A percentile compares a stretch with the other conserved stretches of the same genome.
These are phyloP conservation scores for Moesziomyces globuligerus DNA, from an alignment of 1,284 basidiomycete species.

Conservation along the genomic window DNA sequence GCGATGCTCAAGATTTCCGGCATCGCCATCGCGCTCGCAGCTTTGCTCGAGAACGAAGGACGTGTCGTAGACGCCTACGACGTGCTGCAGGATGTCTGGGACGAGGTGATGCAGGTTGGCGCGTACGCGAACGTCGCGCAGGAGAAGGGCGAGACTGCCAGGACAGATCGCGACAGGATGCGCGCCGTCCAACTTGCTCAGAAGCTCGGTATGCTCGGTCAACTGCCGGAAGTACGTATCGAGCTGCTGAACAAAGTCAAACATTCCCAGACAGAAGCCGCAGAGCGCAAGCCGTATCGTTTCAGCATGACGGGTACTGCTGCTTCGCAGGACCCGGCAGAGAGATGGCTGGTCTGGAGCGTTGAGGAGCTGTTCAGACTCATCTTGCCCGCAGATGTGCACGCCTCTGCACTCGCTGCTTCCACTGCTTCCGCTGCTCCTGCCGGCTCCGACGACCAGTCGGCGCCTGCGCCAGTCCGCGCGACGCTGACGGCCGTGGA, in stretches of 20 bases:
- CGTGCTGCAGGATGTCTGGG: slow-evolving; percentile 58
- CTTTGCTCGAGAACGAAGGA: slow-evolving; percentile 60
- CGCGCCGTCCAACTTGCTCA: slow-evolving; percentile 60
- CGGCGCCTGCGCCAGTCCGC: background rate
- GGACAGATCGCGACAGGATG: slow-evolving; percentile 52
- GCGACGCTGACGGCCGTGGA: slow-evolving; percentile 7
- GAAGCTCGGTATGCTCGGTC: slow-evolving; percentile 58
- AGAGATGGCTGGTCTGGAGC: slow-evolving; percentile 66
- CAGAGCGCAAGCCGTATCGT: slow-evolving; percentile 18
- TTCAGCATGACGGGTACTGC: slow-evolving; percentile 36
- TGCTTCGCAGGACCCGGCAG: slow-evolving; percentile 47
- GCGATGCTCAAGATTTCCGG: slow-evolving; percentile 64
- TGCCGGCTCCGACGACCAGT: background rate
- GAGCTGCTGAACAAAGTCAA: slow-evolving; percentile 18
- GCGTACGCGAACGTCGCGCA: slow-evolving; percentile 9
- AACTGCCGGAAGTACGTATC: slow-evolving; percentile 39
- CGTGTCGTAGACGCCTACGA: slow-evolving; percentile 38
- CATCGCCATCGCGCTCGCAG: slow-evolving; percentile 64
- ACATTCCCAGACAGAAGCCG: background rate
- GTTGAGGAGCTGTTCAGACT: slow-evolving; percentile 64
- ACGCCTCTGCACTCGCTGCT: slow-evolving; percentile 32
- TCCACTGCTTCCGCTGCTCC: slow-evolving; percentile 8
- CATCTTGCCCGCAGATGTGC: slow-evolving; percentile 29
- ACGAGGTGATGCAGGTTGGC: slow-evolving; percentile 45
- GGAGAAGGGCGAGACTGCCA: slow-evolving; percentile 26